Evolutionary conservation across 768 basidiomycete species (phyloP).

Genomic region (Crassisporium funariophilum): DNA sequence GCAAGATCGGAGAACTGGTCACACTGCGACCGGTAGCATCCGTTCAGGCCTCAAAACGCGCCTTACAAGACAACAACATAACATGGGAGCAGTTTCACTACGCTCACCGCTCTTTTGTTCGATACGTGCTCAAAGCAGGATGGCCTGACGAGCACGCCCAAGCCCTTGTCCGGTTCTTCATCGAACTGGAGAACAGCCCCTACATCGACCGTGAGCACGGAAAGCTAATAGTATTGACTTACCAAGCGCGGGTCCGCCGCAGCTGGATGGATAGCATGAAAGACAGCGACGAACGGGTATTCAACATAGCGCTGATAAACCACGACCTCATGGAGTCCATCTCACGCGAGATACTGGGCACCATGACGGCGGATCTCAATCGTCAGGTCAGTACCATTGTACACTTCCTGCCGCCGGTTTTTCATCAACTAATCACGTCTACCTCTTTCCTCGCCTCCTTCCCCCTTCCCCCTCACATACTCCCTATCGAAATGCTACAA

Average conservation of each 20-base stretch:
- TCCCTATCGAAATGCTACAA: too few relatives aligned
- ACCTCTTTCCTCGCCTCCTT: too few relatives aligned
- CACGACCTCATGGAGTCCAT: background rate
- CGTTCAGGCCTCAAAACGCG: background rate
- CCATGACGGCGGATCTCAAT: too few relatives aligned
- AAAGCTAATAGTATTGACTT: background rate
- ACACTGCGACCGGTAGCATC: background rate
- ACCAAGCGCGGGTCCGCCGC: slow-evolving; percentile 3
- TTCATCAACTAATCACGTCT: too few relatives aligned
- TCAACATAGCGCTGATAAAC: slow-evolving; percentile 3
- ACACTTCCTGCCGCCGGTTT: too few relatives aligned
- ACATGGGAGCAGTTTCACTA: background rate
- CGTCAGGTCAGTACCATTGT: too few relatives aligned
- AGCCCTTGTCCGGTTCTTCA: background rate
- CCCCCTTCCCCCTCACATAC: too few relatives aligned
- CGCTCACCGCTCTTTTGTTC: background rate
- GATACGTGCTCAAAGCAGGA: background rate
- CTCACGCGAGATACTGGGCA: slow-evolving; percentile 8
- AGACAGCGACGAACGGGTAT: background rate
- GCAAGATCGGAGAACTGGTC: background rate
- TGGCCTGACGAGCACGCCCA: background rate
- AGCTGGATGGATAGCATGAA: slow-evolving; percentile 3
- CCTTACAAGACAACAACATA: background rate
- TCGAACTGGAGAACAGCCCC: background rate
- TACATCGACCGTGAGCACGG: background rate